Evolutionary conservation across 306 rosid species (phyloP).

Genomic region (Acmispon strigosus): DNA sequence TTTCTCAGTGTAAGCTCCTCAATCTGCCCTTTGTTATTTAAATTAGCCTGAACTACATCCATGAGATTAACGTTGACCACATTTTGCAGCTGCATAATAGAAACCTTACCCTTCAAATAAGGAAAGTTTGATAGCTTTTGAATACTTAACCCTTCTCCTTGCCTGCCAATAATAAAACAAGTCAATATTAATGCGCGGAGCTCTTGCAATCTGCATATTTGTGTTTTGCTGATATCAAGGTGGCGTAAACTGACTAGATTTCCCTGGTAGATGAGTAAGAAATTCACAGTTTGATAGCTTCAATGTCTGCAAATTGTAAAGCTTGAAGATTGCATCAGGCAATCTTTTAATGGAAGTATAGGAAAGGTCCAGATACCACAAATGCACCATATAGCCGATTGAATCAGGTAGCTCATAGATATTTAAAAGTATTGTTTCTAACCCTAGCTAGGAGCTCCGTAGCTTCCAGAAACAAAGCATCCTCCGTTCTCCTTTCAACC

Average conservation of each 20-base stretch:
- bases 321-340: not conserved
- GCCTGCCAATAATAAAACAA: not conserved
- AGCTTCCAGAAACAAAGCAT: too few relatives aligned
- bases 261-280: not conserved
- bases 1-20: not conserved
- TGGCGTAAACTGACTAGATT: too few relatives aligned
- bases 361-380: not conserved
- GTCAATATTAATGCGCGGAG: not conserved
- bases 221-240: not conserved
- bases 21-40: not conserved
- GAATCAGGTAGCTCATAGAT: not conserved
- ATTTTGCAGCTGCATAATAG: not conserved
- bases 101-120: not conserved
- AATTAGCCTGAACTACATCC: not conserved
- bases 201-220: not conserved
- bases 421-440: too few relatives aligned
- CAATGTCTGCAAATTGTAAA: conserved; percentile 6
- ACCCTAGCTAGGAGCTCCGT: too few relatives aligned
- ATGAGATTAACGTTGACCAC: not conserved
- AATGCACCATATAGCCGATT: not conserved
- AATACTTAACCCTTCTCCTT: not conserved
- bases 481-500: too few relatives aligned
- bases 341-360: not conserved
- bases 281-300: not conserved
- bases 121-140: not conserved